These are phyloP conservation scores for Combretum micranthum DNA, from an alignment of 345 rosid genomes.

Conservation along the genomic window DNA sequence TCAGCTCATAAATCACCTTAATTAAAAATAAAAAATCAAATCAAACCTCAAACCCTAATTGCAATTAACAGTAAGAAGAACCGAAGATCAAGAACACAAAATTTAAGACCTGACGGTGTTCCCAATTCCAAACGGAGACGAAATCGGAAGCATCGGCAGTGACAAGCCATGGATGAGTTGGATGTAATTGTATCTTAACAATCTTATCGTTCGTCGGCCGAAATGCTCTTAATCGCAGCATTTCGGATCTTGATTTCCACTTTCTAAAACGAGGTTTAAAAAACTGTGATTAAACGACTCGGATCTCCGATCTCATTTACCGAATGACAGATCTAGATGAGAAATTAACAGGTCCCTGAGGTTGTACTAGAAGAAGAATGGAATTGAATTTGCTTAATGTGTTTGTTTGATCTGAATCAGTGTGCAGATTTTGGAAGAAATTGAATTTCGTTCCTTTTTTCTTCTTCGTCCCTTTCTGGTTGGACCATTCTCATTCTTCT, in stretches of 20 bases:
- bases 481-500: not conserved
- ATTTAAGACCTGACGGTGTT: slow-evolving; percentile 82
- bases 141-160: slow-evolving; percentile 94
- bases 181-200: slow-evolving; percentile 92
- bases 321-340: slow-evolving; percentile 1
- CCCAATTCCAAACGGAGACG: slow-evolving; percentile 99
- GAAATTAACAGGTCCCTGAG: not conserved
- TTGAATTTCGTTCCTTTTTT: not conserved
- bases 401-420: no score
- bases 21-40: no score
- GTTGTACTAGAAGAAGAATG: not conserved
- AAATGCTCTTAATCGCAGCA: slow-evolving; percentile 87
- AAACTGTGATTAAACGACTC: not conserved
- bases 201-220: slow-evolving; percentile 76
- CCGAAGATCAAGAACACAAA: not conserved
- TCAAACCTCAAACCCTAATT: no score
- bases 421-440: not conserved
- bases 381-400: no score
- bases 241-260: slow-evolving; percentile 18
- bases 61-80: not conserved
- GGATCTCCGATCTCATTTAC: slow-evolving; percentile 1
- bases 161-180: slow-evolving; percentile 99
- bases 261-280: not conserved
- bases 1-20: slow-evolving; percentile 86
- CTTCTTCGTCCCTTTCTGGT: not conserved